Evolutionary conservation across 2,329 filamentous ascomycete species (phyloP).

Genomic region (Colletotrichum caudatum): DNA sequence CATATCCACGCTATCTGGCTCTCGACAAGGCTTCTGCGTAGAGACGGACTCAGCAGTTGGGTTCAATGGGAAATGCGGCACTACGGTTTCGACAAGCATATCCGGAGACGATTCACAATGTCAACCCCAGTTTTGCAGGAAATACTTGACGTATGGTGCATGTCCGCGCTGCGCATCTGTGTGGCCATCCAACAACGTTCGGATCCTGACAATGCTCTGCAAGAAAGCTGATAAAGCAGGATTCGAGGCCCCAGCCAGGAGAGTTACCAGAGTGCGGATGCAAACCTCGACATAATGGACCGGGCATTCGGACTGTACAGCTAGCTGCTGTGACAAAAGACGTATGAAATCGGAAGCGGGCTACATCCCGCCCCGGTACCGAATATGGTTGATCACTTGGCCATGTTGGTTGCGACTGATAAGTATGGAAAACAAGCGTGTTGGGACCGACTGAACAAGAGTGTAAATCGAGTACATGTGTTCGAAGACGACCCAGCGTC

Average conservation of each 20-base stretch:
- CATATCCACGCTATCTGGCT: too few species aligned
- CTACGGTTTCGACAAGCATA: not conserved
- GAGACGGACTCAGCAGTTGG: not conserved
- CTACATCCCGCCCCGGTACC: not conserved
- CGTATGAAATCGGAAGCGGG: not conserved
- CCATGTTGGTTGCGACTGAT: not conserved
- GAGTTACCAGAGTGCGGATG: not conserved
- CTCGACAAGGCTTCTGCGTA: not conserved
- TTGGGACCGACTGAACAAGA: too few species aligned
- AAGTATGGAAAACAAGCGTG: not conserved
- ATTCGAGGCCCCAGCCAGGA: not conserved
- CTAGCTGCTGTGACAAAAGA: not conserved
- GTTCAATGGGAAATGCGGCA: not conserved
- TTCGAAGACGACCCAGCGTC: not conserved
- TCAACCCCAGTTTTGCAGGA: not conserved
- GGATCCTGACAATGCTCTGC: not conserved
- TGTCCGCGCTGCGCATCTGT: not conserved
- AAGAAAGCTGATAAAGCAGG: not conserved
- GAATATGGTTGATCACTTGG: conserved; percentile 9
- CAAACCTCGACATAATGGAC: not conserved
- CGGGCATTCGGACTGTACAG: not conserved
- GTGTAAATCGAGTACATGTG: not conserved
- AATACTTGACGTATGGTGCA: conserved; percentile 4
- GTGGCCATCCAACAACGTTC: not conserved
- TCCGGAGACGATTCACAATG: not conserved